Conservation (phyloP, 2,329 filamentous ascomycete species). For the Aspergillus quadrilineatus region DNA sequence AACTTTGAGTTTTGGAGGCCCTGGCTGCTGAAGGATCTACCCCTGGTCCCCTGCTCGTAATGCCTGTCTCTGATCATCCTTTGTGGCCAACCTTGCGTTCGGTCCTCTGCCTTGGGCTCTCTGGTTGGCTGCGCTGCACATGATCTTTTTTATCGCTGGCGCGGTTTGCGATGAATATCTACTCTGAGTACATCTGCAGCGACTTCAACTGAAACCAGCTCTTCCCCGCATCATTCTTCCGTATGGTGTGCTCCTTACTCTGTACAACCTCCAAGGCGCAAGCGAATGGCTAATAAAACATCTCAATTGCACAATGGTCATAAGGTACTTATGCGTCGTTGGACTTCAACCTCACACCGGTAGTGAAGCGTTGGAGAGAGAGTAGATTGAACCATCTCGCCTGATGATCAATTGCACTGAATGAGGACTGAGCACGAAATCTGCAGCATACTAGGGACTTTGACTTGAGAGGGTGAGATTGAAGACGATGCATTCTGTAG, state of each 20-base stretch:
- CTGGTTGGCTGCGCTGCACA: conserved; percentile 4
- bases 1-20: background rate
- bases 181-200: background rate
- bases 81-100: conserved; percentile 11
- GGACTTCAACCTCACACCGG: background rate
- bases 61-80: conserved; percentile 8
- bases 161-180: conserved; percentile 17
- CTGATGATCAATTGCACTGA: background rate
- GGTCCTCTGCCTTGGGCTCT: background rate
- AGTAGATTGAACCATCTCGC: background rate
- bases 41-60: background rate
- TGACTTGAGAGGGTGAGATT: background rate
- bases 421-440: background rate
- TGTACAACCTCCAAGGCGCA: background rate
- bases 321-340: background rate
- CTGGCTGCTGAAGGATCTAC: background rate
- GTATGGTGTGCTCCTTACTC: background rate
- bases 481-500: background rate
- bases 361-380: background rate
- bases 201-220: background rate
- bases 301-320: background rate
- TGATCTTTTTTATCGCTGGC: conserved; percentile 13
- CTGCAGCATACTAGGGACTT: background rate
- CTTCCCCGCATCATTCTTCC: background rate
- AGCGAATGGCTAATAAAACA: background rate